Base-by-base conservation (phyloP, 371 early-diverging fungal species). In the Mucor racemosus region DNA sequence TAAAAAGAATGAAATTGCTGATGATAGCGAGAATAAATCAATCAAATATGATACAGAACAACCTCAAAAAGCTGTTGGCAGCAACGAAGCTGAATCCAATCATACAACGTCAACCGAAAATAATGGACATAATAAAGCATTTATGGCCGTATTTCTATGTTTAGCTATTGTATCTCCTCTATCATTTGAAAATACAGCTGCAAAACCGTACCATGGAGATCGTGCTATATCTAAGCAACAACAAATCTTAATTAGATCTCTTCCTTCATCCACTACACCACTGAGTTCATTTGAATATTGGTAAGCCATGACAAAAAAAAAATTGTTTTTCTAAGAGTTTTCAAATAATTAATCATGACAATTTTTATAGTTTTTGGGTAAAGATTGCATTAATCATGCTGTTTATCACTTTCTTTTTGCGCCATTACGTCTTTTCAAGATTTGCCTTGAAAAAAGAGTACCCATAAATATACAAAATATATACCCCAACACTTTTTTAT, bases 131-230 rank as follows among this genome's bases (percentile, higher is more conserved):
- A 58, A 67, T 7, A 69, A 64, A 38, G 26, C 64, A 13, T 60
- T 60, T 36, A 60, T 64, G 44, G 64, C 41, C 13, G 60, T 69
- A 60, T 64, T 64, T 33, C 26, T 64, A 42, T 64, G 65, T 13
- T 40, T 64, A 0, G 50, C 57, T n/a, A 19, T 55, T 15, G 21
- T 42, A 14, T 64, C 58, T 34, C 56, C 64, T 35, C 58, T 64
- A 13, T 35, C 63, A 1, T 69, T 69, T 60, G 65, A 50, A 44
- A 64, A 54, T 3, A 10, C 58, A 48, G 14, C 64, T 14, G 31
- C 33, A 17, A 33, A 53, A 10, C 15, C 38, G 4, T 31, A 17
- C 3, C 44, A 40, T 26, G 31, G 14, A 13, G 53, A 6, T 7
- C 53, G 31, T 10, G 31, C 53, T 14, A 13, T 53, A 31, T 53